Evolutionary conservation across 2,329 filamentous ascomycete genomes (phyloP).

Genomic region (Exophiala sp.): DNA sequence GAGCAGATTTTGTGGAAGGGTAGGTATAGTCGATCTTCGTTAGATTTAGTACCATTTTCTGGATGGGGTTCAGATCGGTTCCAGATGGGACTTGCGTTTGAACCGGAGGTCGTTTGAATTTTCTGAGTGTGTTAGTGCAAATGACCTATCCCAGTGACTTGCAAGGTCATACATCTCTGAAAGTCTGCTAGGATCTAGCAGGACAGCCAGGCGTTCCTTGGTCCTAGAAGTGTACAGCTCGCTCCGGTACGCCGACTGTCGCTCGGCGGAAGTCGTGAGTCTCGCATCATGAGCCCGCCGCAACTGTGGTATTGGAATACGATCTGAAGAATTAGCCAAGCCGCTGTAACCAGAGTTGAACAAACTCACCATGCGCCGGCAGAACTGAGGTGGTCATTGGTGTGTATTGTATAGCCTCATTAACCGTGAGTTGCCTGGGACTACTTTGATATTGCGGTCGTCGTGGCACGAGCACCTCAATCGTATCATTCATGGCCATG

Average conservation of each 20-base stretch:
- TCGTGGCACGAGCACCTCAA: constrained; percentile 40
- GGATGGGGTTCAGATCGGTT: constrained; percentile 17
- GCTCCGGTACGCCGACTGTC: constrained; percentile 14
- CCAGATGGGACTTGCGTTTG: constrained; percentile 6
- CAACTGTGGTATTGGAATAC: constrained; percentile 25
- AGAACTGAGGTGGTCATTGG: constrained; percentile 46
- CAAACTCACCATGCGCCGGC: constrained; percentile 42
- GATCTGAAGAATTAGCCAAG: constrained; percentile 16
- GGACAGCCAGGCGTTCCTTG: constrained; percentile 14
- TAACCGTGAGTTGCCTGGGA: constrained; percentile 40
- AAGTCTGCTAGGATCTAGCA: constrained; percentile 19
- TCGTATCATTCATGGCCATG: constrained; percentile 22
- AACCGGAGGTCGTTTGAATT: constrained; percentile 19
- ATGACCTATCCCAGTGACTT: background rate
- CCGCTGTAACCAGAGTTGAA: background rate
- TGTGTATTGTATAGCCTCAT: constrained; percentile 48
- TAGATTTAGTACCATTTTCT: constrained; percentile 22
- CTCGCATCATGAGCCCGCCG: constrained; percentile 9
- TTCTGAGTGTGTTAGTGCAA: constrained; percentile 7
- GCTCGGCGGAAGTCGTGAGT: constrained; percentile 17
- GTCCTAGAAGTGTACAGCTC: constrained; percentile 13
- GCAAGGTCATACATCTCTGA: constrained; percentile 17
- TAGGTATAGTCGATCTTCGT: constrained; percentile 22
- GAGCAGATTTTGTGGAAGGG: constrained; percentile 5
- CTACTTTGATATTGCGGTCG: constrained; percentile 6